Base-by-base conservation (phyloP, 2,329 filamentous ascomycete species). In the Elsinoe batatas region DNA sequence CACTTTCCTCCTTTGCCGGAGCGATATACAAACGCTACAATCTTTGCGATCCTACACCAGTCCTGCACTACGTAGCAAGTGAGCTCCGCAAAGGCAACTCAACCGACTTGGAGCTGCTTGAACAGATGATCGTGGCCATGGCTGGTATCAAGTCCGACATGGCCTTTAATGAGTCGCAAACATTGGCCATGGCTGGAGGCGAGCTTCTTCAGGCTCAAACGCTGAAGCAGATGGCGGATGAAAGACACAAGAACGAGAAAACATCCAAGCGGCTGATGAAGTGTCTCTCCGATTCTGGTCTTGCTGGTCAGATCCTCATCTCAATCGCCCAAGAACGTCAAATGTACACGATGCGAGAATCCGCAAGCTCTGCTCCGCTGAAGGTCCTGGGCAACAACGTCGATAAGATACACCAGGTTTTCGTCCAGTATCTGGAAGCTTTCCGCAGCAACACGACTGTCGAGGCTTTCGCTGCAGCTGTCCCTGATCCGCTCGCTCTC, bases 121-220 rank as follows among this genome's bases (percentile, higher is more conserved):
- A 93, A 66, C 89, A 97, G 65, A 80, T 98, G 58, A 86, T 97
- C 53, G 83, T 83, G 35, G 88, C 87, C 2, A 97, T 98, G 93
- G 89, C 88, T 15, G 94, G 94, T 44, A 91, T 98, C 58, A 84
- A 91, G 11, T 84, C 91, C 3, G 85, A 91, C 58, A 80, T 84
- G 53, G 88, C 91, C 65, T 91, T 95, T 65, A 96, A 88, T 30
- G 91, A 98, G 62, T 76, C 84, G 15, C 91, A 96, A 70, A 80
- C 95, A 26, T 76, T 88, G 59, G 90, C 88, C 12, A 90, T 98
- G 81, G 88, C 88, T 38, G 91, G 91, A 58, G 91, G 91, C 12
- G 82, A 88, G 53, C 75, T 84, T 22, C 76, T 98, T 10, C 85
- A 88, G 61, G 82, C 84, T 8, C 87, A 91, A 63, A 94, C 88